These are phyloP conservation scores for Rhazya stricta DNA, from an alignment of 257 asterid species.

Conservation along the genomic window DNA sequence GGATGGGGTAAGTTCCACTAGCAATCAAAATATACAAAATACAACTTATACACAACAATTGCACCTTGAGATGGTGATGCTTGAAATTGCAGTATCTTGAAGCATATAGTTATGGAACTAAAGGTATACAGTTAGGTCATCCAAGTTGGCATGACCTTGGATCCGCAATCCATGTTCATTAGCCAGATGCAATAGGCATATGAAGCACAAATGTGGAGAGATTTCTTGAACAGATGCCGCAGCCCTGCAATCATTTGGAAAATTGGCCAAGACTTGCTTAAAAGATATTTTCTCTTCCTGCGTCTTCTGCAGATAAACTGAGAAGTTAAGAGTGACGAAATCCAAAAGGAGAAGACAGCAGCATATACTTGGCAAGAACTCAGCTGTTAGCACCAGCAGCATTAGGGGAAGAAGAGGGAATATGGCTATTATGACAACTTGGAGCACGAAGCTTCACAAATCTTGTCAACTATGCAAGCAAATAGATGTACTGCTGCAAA, in stretches of 20 bases:
- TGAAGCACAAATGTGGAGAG: conserved; percentile 90
- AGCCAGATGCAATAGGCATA: conserved; percentile 92
- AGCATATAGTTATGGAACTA: background rate
- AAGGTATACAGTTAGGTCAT: conserved; percentile 59
- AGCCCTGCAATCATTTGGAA: conserved; percentile 62
- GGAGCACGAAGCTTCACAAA: background rate
- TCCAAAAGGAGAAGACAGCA: background rate
- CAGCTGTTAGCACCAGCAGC: background rate
- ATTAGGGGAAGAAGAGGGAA: background rate
- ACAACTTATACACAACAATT: conserved; percentile 2
- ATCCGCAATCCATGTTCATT: conserved; percentile 79
- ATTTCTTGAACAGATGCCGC: conserved; percentile 56
- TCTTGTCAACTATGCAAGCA: conserved; percentile 1
- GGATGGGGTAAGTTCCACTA: background rate
- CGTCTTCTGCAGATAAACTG: conserved; percentile 20
- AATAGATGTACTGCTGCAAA: background rate
- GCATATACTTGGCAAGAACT: background rate
- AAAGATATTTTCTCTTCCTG: conserved; percentile 48
- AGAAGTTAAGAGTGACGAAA: background rate
- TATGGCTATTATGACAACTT: background rate
- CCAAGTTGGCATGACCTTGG: conserved; percentile 50
- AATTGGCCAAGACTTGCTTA: conserved; percentile 53
- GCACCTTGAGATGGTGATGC: background rate
- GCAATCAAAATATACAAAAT: background rate
- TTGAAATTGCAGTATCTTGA: conserved; percentile 3